Conservation (phyloP, 345 rosid species). For the Raphanus sativus region DNA sequence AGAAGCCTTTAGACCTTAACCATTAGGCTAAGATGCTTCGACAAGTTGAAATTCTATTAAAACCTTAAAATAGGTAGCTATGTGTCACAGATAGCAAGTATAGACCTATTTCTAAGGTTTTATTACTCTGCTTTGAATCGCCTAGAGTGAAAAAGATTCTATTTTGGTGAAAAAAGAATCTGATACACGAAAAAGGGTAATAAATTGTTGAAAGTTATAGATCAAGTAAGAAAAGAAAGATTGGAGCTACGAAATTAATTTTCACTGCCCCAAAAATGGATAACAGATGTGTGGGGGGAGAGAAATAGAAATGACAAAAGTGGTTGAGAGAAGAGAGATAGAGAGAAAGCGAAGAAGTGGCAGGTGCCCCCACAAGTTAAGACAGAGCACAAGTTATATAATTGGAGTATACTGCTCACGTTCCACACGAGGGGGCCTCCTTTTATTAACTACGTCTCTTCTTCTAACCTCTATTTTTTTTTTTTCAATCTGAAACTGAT, state of each 20-base stretch:
- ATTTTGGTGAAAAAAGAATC: constrained; percentile 38
- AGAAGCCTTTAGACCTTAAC: too few species aligned
- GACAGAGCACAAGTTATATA: constrained; percentile 38
- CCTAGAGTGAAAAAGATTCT: constrained; percentile 34
- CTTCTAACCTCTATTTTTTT: not conserved
- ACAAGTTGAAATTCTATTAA: constrained; percentile 10
- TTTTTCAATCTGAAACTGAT: not conserved
- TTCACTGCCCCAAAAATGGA: constrained; percentile 39
- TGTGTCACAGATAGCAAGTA: constrained; percentile 24
- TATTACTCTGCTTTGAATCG: constrained; percentile 12
- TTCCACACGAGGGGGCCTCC: constrained; percentile 43
- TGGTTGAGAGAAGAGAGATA: constrained; percentile 30
- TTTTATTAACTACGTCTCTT: constrained; percentile 11
- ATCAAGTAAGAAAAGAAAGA: constrained; percentile 17
- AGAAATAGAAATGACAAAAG: constrained; percentile 33
- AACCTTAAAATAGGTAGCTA: constrained; percentile 34
- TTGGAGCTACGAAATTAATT: constrained; percentile 22
- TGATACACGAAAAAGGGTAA: constrained; percentile 15
- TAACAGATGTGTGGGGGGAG: constrained; percentile 38
- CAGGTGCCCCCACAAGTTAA: constrained; percentile 41
- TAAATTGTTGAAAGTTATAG: constrained; percentile 25
- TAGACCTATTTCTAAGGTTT: constrained; percentile 31
- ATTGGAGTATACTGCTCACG: constrained; percentile 42
- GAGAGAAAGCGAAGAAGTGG: constrained; percentile 29
- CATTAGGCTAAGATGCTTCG: too few species aligned